Evolutionary conservation across 2,329 filamentous ascomycete species (phyloP), one percentile per base, ranked within the genome.

Genomic region (Magnaporthales sp.): DNA sequence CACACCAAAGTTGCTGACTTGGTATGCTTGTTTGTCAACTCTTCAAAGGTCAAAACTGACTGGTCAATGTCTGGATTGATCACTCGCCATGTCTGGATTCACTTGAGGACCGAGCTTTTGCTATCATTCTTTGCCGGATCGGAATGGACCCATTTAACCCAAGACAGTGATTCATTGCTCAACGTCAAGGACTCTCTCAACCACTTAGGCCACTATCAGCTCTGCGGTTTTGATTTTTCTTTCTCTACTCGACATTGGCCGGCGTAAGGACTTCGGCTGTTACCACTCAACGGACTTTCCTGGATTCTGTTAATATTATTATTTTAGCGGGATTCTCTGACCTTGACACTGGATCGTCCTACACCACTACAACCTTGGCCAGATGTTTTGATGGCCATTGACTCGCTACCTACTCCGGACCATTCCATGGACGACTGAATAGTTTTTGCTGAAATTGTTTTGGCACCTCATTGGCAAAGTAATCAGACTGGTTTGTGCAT

Each of bases 401-500:
- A 27, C 11, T 46, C 1, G 38, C 38, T 46, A n/a, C 38, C 15
- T 46, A 3, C 24, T 56, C 22, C 7, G 29, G n/a, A 64, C 38
- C 32, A 29, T 38, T 8, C 6, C 11, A 29, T 22, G n/a, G 62
- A 64, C 30, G 13, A 19, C 61, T 15, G 30, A n/a, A 46, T 7
- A 19, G 19, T 64, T 26, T 27, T 8, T 63, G 22, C 4, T 63
- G 4, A 26, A 30, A 2, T 60, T 60, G 29, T 30, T 60, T n/a
- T 8, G 19, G 3, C 22, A 11, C 27, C 46, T 29, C 31, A 24
- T n/a, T 9, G 10, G 27, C 13, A 66, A 29, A 24, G 60, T n/a
- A 62, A 64, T 67, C 61, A 66, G 63, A 22, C 46, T 69, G 68
- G 68, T 70, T 66, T 66, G 66, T 67, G 63, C 8, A 51, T 10